These are phyloP conservation scores for Tuber indicum DNA, from an alignment of 495 filamentous ascomycete genomes.

Conservation along the genomic window DNA sequence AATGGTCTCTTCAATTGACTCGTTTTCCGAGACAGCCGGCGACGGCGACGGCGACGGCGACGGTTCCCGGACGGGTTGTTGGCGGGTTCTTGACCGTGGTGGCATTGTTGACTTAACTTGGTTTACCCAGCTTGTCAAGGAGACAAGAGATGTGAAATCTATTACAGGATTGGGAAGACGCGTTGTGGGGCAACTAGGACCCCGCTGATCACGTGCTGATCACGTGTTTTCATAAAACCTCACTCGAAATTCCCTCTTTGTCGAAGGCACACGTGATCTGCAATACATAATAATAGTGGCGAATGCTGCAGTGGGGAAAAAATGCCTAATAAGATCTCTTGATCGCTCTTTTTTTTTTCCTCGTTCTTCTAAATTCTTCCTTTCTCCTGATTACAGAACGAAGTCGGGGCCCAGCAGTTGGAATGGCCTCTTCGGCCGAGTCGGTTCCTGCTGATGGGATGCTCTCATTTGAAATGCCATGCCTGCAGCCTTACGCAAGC, in stretches of 20 bases:
- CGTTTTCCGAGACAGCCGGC: slow-evolving; percentile 20
- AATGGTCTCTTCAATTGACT: slow-evolving; percentile 35
- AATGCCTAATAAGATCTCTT: background rate
- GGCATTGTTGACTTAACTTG: background rate
- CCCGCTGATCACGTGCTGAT: background rate
- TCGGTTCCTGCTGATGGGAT: background rate
- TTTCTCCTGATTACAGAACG: background rate
- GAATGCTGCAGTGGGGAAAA: background rate
- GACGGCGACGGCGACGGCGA: background rate
- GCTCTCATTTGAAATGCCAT: slow-evolving; percentile 2
- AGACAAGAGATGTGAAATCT: background rate
- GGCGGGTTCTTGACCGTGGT: background rate
- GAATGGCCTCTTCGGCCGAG: background rate
- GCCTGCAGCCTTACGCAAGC: background rate
- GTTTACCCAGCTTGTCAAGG: background rate
- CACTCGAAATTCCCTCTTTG: background rate
- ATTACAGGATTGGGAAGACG: background rate
- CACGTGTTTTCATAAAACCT: background rate
- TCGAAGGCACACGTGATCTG: background rate
- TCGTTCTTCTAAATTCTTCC: background rate
- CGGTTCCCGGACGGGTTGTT: background rate
- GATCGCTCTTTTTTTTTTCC: background rate
- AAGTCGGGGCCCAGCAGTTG: background rate
- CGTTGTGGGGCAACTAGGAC: background rate
- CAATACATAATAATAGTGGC: background rate